Evolutionary conservation across 768 basidiomycete genomes (phyloP), one percentile per base, ranked within the genome.

Genomic region (Mycena albidolilacea): DNA sequence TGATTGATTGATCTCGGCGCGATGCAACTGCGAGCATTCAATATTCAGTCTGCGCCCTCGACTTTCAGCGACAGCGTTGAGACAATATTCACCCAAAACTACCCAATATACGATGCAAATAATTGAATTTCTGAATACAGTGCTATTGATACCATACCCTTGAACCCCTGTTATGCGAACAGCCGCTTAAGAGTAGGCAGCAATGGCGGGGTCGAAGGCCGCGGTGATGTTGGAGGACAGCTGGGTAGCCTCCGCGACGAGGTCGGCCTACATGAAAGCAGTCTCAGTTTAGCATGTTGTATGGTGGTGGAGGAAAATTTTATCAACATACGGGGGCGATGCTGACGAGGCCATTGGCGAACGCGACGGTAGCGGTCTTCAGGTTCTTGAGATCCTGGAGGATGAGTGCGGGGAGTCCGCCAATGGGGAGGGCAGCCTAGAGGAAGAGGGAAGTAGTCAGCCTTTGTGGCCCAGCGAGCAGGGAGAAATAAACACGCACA

Each of bases 321-420:
- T 30, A 30, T 30, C 30, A 30, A 70, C 69, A 48, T 38, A 67
- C 72, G 4, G 72, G 72, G 12, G 67, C 54, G 14, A 55, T 65
- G 62, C 44, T 19, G 30, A 73, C 21, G 15, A 73, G 62, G 3
- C 48, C 72, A 35, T 4, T 19, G 67, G 80, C 81, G 63, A 84
- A 79, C 1, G 71, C 67, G 17, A 62, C 62, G 39, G 81, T 81
- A 17, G 77, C 77, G 0, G 78, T 57, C 67, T 79, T 76, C 39
- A 83, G 75, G 64, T 65, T 78, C 21, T 46, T 19, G 30, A 83
- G 72, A 64, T 82, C 80, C 59, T 76, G 71, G 38, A 75, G 77
- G 64, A 81, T 77, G 63, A 81, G 74, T 14, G 75, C 77, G 11
- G 79, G 66, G 41, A 78, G n/a, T 7, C 76, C 77, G 39, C 72